Conservation (phyloP, 2,329 filamentous ascomycete species). For the Hortaea sp. region DNA sequence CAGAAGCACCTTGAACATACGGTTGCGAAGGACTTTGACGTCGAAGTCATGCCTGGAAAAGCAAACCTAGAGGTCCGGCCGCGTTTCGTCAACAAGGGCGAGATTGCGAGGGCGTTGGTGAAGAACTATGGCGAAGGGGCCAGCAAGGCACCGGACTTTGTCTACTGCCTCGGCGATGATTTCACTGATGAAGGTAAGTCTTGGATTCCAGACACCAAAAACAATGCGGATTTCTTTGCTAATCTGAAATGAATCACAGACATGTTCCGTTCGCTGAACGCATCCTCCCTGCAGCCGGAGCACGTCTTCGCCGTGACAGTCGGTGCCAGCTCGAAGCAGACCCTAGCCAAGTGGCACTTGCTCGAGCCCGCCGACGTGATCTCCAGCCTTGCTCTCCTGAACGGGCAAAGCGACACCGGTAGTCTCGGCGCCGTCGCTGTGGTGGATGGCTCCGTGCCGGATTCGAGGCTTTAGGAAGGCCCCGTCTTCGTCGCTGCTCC, state of each 20-base stretch:
- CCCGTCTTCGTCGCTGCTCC: neutral
- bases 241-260: slow-evolving; percentile 32
- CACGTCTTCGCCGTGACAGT: slow-evolving; percentile 87
- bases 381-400: slow-evolving; percentile 25
- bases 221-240: slow-evolving; percentile 8
- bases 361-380: slow-evolving; percentile 84
- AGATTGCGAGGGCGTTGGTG: slow-evolving; percentile 79
- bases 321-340: slow-evolving; percentile 84
- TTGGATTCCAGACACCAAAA: neutral
- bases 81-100: slow-evolving; percentile 95
- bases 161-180: slow-evolving; percentile 87
- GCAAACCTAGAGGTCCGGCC: slow-evolving; percentile 96
- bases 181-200: slow-evolving; percentile 86
- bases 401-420: slow-evolving; percentile 21
- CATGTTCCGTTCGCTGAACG: slow-evolving; percentile 71
- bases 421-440: slow-evolving; percentile 21
- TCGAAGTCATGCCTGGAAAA: slow-evolving; percentile 95
- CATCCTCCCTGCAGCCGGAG: slow-evolving; percentile 46
- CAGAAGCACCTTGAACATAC: slow-evolving; percentile 70
- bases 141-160: slow-evolving; percentile 63
- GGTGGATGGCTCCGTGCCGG: slow-evolving; percentile 12
- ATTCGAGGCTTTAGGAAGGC: slow-evolving; percentile 4
- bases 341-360: slow-evolving; percentile 80
- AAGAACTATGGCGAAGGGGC: slow-evolving; percentile 53
- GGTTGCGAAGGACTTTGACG: slow-evolving; percentile 70